These are phyloP conservation scores for Leccinum disarticulatum DNA, from an alignment of 768 basidiomycete species.

Conservation along the genomic window DNA sequence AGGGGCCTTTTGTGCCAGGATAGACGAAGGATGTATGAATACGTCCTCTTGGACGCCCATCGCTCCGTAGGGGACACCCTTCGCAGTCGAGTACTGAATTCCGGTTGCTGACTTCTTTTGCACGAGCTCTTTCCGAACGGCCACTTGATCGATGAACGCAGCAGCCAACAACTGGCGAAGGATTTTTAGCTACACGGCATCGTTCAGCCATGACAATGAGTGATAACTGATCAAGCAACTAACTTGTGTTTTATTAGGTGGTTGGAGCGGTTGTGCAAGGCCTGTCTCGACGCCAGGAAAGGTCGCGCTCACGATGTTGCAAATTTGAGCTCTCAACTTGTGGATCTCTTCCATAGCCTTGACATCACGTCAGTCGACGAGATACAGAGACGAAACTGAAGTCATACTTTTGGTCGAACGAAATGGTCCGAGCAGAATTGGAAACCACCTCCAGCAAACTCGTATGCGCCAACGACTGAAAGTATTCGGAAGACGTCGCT, in stretches of 20 bases:
- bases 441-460: conserved; percentile 80
- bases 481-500: conserved; percentile 89
- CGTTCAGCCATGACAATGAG: conserved; percentile 1
- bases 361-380: conserved; percentile 3
- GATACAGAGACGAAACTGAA: neutral
- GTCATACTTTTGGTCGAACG: conserved; percentile 77
- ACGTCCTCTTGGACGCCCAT: conserved; percentile 83
- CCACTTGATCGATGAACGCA: conserved; percentile 94
- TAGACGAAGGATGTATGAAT: conserved; percentile 89
- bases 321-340: conserved; percentile 88
- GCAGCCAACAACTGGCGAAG: conserved; percentile 85
- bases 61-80: conserved; percentile 81
- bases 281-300: conserved; percentile 64
- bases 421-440: conserved; percentile 89
- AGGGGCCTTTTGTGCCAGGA: conserved; percentile 63
- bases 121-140: conserved; percentile 82
- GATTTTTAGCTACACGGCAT: conserved; percentile 72
- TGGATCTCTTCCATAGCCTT: conserved; percentile 99
- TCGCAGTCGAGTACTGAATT: conserved; percentile 68
- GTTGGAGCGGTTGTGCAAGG: conserved; percentile 64
- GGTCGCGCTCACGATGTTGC: conserved; percentile 76
- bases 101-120: conserved; percentile 59
- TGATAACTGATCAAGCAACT: conserved; percentile 7
- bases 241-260: conserved; percentile 80
- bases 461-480: conserved; percentile 96